Evolutionary conservation across 495 filamentous ascomycete species (phyloP), one percentile per base, ranked within the genome.

Genomic region (Sabuloglossum arenarium): DNA sequence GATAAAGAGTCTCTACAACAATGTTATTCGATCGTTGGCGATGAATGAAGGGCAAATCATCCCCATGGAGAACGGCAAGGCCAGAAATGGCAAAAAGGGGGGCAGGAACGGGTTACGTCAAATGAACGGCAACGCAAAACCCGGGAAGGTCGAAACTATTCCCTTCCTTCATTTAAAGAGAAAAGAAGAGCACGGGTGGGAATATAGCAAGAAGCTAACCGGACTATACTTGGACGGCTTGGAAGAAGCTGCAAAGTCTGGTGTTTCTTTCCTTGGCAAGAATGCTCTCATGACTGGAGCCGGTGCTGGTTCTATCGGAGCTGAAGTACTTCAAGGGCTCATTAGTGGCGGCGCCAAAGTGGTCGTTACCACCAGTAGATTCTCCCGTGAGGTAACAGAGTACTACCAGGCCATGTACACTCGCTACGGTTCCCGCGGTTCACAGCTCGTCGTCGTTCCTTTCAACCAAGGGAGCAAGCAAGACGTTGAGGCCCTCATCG

Each of bases 331-430:
- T 12, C 89, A 97, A 69, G 91, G 91, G 34, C 73, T 99, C 57
- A 89, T 99, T 68, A 93, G 86, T 64, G 91, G 93, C 68, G 91
- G 91, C 63, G 91, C 90, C 61, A 88, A 88, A 71, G 91, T 99
- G 32, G 70, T 95, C 54, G 91, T 99, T 56, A 97, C 91, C 9
- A 97, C 91, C 29, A 93, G 86, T 66, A 81, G 91, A 58, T 97
- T 88, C 75, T 97, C 93, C 1, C 87, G 87, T 37, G 85, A 96
- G 65, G 91, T 97, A 53, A 99, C 93, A 25, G 93, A 99, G 71
- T 97, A 97, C 72, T 99, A 97, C 71, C 91, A 97, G 71, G 81
- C 85, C 46, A 97, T 99, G 88, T 99, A 97, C 66, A 81, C 89
- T 60, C 82, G 88, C 49, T 94, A 81, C 63, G 91, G 91, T 61